A percentile compares a stretch with the other conserved stretches of the same genome.
These are phyloP conservation scores for Codiaeum variegatum DNA, from an alignment of 441 rosid genomes.

Conservation along the genomic window DNA sequence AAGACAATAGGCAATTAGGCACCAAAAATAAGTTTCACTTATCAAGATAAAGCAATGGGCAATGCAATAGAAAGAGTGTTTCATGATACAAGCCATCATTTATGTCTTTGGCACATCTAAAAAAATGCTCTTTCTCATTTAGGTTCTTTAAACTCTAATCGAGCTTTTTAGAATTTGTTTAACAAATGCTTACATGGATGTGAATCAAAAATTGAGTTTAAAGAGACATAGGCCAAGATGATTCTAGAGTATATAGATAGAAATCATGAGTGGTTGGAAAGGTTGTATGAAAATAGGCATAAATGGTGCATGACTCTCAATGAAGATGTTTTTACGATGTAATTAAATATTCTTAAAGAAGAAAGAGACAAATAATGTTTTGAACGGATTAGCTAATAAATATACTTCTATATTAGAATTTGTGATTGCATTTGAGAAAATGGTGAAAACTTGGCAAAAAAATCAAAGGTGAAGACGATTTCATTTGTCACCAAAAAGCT, in stretches of 20 bases:
- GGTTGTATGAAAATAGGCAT: not conserved
- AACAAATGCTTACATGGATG: not conserved
- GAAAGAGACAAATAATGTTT: not conserved
- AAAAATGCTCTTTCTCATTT: conserved; percentile 1
- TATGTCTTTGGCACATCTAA: not conserved
- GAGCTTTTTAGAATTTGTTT: not conserved
- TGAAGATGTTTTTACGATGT: not conserved
- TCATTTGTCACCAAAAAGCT: no score
- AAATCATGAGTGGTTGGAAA: not conserved
- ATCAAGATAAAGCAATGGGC: not conserved
- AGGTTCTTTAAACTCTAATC: not conserved
- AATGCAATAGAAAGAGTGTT: not conserved
- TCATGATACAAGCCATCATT: not conserved
- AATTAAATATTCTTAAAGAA: not conserved
- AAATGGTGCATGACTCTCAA: not conserved
- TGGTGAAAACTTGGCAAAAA: not conserved
- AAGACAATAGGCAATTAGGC: not conserved
- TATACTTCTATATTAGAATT: not conserved
- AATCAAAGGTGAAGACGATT: not conserved
- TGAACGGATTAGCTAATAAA: not conserved
- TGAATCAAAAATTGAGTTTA: not conserved
- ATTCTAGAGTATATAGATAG: not conserved
- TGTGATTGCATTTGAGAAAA: not conserved
- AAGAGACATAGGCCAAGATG: not conserved
- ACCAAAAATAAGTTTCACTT: not conserved